phyloP scores from a whole-genome alignment of 768 basidiomycete genomes.

The Vararia minispora region DNA sequence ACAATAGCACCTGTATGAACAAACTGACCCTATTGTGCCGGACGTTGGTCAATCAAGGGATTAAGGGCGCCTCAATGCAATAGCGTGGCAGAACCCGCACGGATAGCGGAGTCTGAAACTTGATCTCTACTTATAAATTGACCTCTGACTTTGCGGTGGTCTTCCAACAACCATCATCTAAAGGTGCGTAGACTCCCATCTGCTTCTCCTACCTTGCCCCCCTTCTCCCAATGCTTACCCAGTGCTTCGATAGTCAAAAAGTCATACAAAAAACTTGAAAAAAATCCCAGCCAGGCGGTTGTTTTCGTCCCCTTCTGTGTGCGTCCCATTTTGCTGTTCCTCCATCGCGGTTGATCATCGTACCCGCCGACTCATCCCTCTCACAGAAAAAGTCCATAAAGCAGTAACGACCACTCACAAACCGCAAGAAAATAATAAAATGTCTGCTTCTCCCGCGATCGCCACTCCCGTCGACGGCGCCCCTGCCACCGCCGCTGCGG shows the following conservation, averaged over 20 bases:
- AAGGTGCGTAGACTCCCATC: constrained; percentile 28
- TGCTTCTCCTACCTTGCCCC: constrained; percentile 13
- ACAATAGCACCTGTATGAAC: too few relatives aligned
- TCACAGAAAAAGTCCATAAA: constrained; percentile 72
- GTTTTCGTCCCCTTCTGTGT: constrained; percentile 66
- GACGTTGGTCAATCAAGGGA: too few relatives aligned
- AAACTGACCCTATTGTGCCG: too few relatives aligned
- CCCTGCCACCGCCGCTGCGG: constrained; percentile 37
- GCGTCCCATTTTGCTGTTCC: constrained; percentile 20
- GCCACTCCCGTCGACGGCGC: constrained; percentile 28
- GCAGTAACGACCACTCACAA: constrained; percentile 81
- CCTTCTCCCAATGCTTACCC: constrained; percentile 2
- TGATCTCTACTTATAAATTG: too few relatives aligned
- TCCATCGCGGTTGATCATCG: constrained; percentile 11
- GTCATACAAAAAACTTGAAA: constrained; percentile 51
- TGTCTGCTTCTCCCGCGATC: constrained; percentile 26
- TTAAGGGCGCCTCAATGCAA: too few relatives aligned
- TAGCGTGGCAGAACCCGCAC: too few relatives aligned
- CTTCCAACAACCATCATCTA: constrained; percentile 58
- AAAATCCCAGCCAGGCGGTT: constrained; percentile 64
- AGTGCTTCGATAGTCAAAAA: constrained; percentile 28
- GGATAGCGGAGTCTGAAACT: constrained; percentile 31
- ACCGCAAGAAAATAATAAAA: constrained; percentile 23
- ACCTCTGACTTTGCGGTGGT: too few relatives aligned
- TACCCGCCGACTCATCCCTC: constrained; percentile 8